phyloP scores from a whole-genome alignment of 352 stramenopile genomes.

The Pythium utonaiense region DNA sequence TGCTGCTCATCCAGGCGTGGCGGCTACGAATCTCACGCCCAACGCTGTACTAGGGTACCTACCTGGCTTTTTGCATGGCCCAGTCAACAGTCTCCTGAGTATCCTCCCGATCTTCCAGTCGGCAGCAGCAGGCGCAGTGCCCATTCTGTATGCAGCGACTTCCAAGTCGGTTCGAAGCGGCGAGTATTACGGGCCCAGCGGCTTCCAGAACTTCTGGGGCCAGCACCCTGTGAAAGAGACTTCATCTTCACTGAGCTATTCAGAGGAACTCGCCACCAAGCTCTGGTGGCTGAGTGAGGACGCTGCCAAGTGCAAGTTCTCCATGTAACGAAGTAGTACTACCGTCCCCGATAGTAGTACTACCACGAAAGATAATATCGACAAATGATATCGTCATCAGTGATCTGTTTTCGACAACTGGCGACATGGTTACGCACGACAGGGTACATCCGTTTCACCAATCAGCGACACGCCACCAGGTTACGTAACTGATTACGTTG shows the following conservation, averaged over 20 bases:
- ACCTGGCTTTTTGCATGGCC: conserved; percentile 22
- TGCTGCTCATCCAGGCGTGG: conserved; percentile 24
- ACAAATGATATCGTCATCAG: conserved; percentile 3
- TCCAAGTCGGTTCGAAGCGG: conserved; percentile 15
- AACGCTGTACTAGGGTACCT: conserved; percentile 27
- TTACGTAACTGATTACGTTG: not conserved
- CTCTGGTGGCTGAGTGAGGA: conserved; percentile 24
- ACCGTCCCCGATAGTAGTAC: not conserved
- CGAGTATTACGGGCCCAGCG: conserved; percentile 19
- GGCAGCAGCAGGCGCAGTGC: conserved; percentile 8
- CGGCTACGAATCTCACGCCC: conserved; percentile 19
- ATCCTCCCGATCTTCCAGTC: conserved; percentile 17
- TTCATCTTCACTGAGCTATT: conserved; percentile 18
- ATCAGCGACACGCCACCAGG: not conserved
- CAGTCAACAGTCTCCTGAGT: conserved; percentile 8
- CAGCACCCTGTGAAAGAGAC: conserved; percentile 7
- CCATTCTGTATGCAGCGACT: conserved; percentile 18
- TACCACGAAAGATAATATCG: conserved; percentile 7
- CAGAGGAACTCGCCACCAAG: conserved; percentile 19
- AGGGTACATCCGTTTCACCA: conserved; percentile 6
- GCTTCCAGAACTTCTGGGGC: conserved; percentile 21
- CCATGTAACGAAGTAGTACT: conserved; percentile 10
- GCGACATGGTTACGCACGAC: conserved; percentile 1
- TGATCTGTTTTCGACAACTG: not conserved
- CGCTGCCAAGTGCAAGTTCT: conserved; percentile 20